A percentile compares a stretch with the other conserved stretches of the same genome.
phyloP scores from a whole-genome alignment of 169 alveolate species.

The Plasmodium vinckei region DNA sequence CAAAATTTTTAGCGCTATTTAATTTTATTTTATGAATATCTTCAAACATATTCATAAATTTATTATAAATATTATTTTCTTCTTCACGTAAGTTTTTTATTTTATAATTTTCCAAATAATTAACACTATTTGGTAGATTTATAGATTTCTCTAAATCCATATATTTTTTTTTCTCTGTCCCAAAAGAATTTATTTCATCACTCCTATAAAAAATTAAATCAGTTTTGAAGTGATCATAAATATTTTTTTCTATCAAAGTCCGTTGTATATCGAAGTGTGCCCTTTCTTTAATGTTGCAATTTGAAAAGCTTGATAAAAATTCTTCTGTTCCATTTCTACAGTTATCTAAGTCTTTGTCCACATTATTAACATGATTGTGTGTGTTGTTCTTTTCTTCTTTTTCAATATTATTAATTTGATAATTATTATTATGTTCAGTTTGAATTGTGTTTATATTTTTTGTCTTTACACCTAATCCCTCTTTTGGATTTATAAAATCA shows the following conservation, averaged over 20 bases:
- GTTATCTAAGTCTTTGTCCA: background rate
- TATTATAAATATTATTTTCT: slow-evolving; percentile 33
- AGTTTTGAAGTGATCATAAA: slow-evolving; percentile 58
- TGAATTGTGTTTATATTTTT: background rate
- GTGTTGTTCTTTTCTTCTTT: background rate
- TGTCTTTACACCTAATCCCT: background rate
- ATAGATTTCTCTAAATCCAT: slow-evolving; percentile 9
- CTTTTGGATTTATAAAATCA: slow-evolving; percentile 35
- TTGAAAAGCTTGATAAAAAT: background rate
- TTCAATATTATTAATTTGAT: background rate
- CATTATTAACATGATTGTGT: background rate
- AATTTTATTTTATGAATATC: slow-evolving; percentile 49
- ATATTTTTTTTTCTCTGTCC: background rate
- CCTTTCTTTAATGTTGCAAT: no score
- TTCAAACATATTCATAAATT: slow-evolving; percentile 49
- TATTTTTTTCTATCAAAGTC: slow-evolving; percentile 53
- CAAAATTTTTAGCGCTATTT: slow-evolving; percentile 50
- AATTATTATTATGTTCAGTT: background rate
- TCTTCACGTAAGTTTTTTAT: slow-evolving; percentile 41
- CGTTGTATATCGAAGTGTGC: slow-evolving; percentile 26
- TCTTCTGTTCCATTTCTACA: background rate
- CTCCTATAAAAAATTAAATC: slow-evolving; percentile 57
- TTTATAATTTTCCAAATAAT: slow-evolving; percentile 61
- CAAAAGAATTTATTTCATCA: slow-evolving; percentile 15
- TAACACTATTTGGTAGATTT: slow-evolving; percentile 45